These are phyloP conservation scores for Marchantia polymorpha DNA, from an alignment of 225 moss, liverwort and hornwort genomes.

Conservation along the genomic window DNA sequence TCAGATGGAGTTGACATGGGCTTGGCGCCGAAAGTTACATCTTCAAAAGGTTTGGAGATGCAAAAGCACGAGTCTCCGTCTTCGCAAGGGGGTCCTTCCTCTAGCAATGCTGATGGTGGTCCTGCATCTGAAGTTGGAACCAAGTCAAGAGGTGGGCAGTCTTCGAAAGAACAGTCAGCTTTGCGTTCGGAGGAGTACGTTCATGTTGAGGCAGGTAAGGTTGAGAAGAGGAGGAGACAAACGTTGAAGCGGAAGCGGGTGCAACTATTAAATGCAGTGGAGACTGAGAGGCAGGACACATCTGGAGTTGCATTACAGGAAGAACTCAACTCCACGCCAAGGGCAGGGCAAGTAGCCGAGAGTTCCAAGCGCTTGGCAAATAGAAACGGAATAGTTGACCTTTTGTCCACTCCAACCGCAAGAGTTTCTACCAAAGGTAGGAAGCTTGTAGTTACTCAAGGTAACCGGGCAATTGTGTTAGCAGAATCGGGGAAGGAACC, in stretches of 20 bases:
- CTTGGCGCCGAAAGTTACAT: slow-evolving; percentile 43
- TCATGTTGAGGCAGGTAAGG: slow-evolving; percentile 47
- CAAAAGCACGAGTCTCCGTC: slow-evolving; percentile 63
- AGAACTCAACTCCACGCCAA: slow-evolving; percentile 22
- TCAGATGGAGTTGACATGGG: slow-evolving; percentile 81
- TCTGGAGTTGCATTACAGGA: slow-evolving; percentile 20
- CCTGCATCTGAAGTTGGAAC: slow-evolving; percentile 49
- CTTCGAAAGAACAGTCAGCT: slow-evolving; percentile 35
- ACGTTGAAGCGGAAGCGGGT: slow-evolving; percentile 72
- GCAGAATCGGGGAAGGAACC: slow-evolving; percentile 46
- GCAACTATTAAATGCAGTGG: slow-evolving; percentile 49
- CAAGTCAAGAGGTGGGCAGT: slow-evolving; percentile 36
- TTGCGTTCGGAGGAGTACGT: slow-evolving; percentile 39
- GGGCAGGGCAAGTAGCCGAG: slow-evolving; percentile 4
- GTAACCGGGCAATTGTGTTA: slow-evolving; percentile 6
- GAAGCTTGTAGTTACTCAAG: slow-evolving; percentile 21
- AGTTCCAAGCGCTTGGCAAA: slow-evolving; percentile 10
- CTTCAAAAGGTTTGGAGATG: slow-evolving; percentile 44
- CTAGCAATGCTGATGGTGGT: slow-evolving; percentile 50
- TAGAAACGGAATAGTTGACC: slow-evolving; percentile 17
- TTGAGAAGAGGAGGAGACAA: slow-evolving; percentile 59
- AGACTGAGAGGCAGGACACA: slow-evolving; percentile 48
- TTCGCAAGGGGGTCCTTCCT: slow-evolving; percentile 59
- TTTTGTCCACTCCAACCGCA: slow-evolving; percentile 1
- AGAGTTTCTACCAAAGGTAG: slow-evolving; percentile 12